Evolutionary conservation across 192 early-diverging fungal species (phyloP), one percentile per base, ranked within the genome.

Genomic region (Coemansia erecta): DNA sequence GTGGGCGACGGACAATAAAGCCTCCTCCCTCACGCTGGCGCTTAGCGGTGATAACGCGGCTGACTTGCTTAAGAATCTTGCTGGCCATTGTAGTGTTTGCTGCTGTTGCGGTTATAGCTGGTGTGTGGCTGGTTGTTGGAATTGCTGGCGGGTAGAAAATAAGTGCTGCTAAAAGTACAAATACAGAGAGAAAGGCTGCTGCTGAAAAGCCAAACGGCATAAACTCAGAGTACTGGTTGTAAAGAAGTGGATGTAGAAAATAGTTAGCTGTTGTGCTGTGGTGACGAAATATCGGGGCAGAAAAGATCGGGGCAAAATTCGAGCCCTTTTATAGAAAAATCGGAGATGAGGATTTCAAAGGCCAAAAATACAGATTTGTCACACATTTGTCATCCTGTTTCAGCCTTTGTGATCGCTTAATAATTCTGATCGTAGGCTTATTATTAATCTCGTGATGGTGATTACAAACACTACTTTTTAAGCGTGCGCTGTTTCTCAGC

Each of bases 401-500:
- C 4, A 4, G 4, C 1, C 1, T 26, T 26, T 26, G 26, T 26
- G 4, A 26, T 26, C 26, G 35, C 28, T 31, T 2, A 31, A 5
- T 8, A 37, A 37, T 37, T 37, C 35, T 1, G n/a, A n/a, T n/a
- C n/a, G n/a, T n/a, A 15, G 7, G n/a, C 41, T 42, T 2, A 15
- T 17, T 1, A n/a, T n/a, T 17, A n/a, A 19, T 19, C 8, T 14
- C 44, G 6, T 1, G 44, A 37, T 37, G 2, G 5, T 46, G 10
- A 46, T 19, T 19, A 46, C 19, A 51, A 51, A 46, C 8, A 7
- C 60, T 59, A 80, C 46, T 80, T 80, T 56, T 89, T 91, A 41
- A 91, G 68, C 0, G 86, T 91, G 15, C 85, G 80, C 77, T 92
- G 92, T 67, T 92, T 93, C 68, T 93, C 91, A 13, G 87, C 89